These are phyloP conservation scores for Dendrocalamus latiflorus DNA, from an alignment of 202 grass and related monocot species.

Conservation along the genomic window DNA sequence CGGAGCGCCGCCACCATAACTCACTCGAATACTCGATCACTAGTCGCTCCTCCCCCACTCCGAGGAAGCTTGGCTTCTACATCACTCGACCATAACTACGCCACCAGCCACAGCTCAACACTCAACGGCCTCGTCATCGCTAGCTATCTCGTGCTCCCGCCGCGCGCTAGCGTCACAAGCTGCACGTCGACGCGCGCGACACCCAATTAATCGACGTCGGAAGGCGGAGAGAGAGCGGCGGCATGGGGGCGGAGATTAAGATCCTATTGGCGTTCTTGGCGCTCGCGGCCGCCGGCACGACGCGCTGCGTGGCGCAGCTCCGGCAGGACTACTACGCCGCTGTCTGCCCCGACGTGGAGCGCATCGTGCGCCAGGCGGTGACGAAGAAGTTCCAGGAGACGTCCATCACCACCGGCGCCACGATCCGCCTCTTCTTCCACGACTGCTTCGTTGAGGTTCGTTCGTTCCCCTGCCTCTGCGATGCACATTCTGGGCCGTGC, in stretches of 20 bases:
- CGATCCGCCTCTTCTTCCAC: constrained; percentile 72
- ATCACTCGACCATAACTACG: not conserved
- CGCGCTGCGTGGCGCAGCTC: constrained; percentile 46
- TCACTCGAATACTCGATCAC: not conserved
- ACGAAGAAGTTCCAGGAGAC: constrained; percentile 58
- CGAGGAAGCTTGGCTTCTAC: constrained; percentile 32
- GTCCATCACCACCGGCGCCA: constrained; percentile 51
- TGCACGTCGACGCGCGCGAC: not conserved
- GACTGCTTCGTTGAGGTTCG: constrained; percentile 77
- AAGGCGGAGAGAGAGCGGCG: not conserved
- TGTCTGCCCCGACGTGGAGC: no score
- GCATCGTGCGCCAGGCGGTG: constrained; percentile 48
- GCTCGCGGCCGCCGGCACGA: no score
- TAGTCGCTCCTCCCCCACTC: not conserved
- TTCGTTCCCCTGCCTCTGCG: not conserved
- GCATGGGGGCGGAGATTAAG: constrained; percentile 38
- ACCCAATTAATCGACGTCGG: not conserved
- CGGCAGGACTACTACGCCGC: constrained; percentile 63
- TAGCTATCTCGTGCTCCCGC: not conserved
- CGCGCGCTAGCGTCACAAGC: not conserved
- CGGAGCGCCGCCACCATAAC: constrained; percentile 14
- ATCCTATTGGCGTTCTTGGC: constrained; percentile 14
- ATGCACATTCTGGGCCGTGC: not conserved
- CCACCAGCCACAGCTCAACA: not conserved
- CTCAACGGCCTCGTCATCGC: constrained; percentile 20